Conservation (phyloP, 2,329 filamentous ascomycete genomes). For the Xylariaceae sp. region DNA sequence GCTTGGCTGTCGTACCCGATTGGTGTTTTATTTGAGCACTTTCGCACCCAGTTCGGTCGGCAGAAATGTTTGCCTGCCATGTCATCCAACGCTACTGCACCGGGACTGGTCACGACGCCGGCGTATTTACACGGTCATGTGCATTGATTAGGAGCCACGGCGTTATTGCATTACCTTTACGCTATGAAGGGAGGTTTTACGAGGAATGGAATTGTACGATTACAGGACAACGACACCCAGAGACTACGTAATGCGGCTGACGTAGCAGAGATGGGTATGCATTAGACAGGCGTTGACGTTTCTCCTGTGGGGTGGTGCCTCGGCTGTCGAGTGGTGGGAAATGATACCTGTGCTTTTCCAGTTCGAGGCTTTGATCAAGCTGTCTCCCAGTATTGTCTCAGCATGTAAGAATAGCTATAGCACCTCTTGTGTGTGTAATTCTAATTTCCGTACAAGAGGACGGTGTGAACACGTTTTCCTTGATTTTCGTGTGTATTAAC, state of each 20-base stretch:
- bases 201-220: slow-evolving; percentile 14
- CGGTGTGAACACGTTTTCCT: no score
- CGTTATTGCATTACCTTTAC: slow-evolving; percentile 6
- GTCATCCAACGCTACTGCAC: neutral
- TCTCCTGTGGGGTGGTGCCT: neutral
- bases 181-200: neutral
- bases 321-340: neutral
- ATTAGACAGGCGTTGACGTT: slow-evolving; percentile 29
- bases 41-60: neutral
- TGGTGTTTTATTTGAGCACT: neutral
- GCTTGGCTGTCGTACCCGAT: neutral
- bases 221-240: slow-evolving; percentile 2
- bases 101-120: neutral
- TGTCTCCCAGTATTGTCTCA: no score
- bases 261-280: slow-evolving; percentile 14
- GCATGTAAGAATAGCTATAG: no score
- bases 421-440: no score
- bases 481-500: no score
- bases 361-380: no score
- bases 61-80: neutral
- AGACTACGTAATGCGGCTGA: slow-evolving; percentile 1
- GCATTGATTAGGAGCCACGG: slow-evolving; percentile 11
- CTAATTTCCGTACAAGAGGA: no score
- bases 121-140: slow-evolving; percentile 1
- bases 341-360: slow-evolving; percentile 7